Base-by-base conservation (phyloP, 164 flowering plant genomes). In the Magnolia sinica region DNA sequence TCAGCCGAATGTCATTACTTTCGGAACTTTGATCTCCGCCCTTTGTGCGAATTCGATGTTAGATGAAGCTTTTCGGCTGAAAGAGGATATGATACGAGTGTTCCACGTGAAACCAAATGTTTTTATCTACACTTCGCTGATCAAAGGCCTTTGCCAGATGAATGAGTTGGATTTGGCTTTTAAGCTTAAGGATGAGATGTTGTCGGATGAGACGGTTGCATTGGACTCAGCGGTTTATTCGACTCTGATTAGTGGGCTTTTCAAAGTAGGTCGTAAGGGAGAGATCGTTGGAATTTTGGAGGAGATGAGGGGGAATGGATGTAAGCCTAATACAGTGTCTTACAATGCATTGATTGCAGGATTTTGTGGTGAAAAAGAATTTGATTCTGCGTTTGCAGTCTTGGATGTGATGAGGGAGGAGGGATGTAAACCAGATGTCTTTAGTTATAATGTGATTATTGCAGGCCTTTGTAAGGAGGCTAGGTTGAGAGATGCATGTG, bases 301-400 rank as follows among this genome's bases (percentile, higher is more conserved):
- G 74, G 93, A 92, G 74, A 94, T 92, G 96, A 72, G 19, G 71
- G 59, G 65, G 65, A 81, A 59, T 29, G 90, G 91, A 64, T 88
- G 91, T 77, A 83, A 84, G 73, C 87, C 84, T 19, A 85, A 87
- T 73, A 84, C 88, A 0, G 89, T 84, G 27, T 87, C 91, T 18
- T 91, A 85, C 77, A 92, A 91, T 83, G 90, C 88, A 0, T 76
- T 91, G 79, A 90, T 94, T 65, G 69, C 72, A 71, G 91, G 92
- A 61, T 84, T 74, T 81, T 92, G 98, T 72, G 78, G 72, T 58
- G 87, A 84, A 24, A 87, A 80, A 76, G 88, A 89, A 68, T 86
- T 88, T 73, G 85, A 85, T 50, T 81, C 85, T 13, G 95, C 92
- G 0, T 79, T 75, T 76, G 74, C 78, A 14, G 64, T 84, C 10